A percentile compares a stretch with the other conserved stretches of the same genome.
Conservation (phyloP, 2,329 filamentous ascomycete genomes). For the Scortechinia acanthostroma region DNA sequence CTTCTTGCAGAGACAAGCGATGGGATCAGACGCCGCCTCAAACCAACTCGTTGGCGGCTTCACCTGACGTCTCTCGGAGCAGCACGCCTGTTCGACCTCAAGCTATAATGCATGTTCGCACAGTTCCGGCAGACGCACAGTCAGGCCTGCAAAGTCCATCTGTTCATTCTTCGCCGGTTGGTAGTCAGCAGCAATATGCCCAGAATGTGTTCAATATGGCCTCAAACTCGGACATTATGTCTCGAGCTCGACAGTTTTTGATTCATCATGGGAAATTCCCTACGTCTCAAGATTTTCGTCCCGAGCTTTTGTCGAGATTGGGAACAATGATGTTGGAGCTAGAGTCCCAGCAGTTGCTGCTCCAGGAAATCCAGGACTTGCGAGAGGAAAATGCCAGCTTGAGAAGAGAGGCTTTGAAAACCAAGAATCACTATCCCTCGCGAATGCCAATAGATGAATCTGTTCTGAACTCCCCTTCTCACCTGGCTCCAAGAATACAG, state of each 20-base stretch:
- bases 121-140: too few species aligned
- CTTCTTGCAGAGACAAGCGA: conserved; percentile 11
- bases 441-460: neutral
- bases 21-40: conserved; percentile 12
- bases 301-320: neutral
- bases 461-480: neutral
- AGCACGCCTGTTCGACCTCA: neutral
- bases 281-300: neutral
- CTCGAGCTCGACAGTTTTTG: neutral
- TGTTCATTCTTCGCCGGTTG: too few species aligned
- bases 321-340: neutral
- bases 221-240: neutral
- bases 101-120: too few species aligned
- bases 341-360: neutral
- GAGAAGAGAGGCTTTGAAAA: too few species aligned
- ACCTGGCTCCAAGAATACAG: neutral
- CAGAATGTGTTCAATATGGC: neutral
- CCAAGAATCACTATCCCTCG: too few species aligned
- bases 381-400: neutral
- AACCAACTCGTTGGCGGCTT: conserved; percentile 3
- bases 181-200: too few species aligned
- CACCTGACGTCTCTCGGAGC: neutral
- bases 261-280: neutral
- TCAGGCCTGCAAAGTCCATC: too few species aligned
- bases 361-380: neutral